These are phyloP conservation scores for Geranomyces variabilis DNA, from an alignment of 192 early-diverging fungal genomes.

Conservation along the genomic window DNA sequence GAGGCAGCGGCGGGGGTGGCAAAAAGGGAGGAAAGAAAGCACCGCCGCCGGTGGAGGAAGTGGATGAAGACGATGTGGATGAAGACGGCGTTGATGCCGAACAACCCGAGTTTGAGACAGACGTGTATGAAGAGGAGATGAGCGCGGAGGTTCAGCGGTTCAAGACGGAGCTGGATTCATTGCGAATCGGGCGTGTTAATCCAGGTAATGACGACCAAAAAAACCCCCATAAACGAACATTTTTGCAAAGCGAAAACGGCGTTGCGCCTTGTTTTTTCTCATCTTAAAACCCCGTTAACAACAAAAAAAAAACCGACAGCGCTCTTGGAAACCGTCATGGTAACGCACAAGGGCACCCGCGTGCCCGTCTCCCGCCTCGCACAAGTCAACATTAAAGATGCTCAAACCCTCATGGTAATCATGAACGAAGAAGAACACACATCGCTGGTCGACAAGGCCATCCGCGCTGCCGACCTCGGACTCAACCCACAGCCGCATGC, in stretches of 20 bases:
- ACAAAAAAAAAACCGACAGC: conserved; percentile 51
- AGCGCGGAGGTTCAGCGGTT: conserved; percentile 59
- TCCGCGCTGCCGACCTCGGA: conserved; percentile 75
- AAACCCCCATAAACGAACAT: too few species aligned
- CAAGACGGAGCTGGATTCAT: conserved; percentile 64
- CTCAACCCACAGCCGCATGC: conserved; percentile 76
- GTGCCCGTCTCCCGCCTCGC: conserved; percentile 69
- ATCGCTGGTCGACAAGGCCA: conserved; percentile 70
- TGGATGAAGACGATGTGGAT: conserved; percentile 25
- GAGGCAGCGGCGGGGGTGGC: too few species aligned
- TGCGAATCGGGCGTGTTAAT: conserved; percentile 73
- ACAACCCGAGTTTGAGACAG: conserved; percentile 56
- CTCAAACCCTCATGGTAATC: conserved; percentile 78
- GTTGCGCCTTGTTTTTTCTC: not conserved
- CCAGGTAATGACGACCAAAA: conserved; percentile 54
- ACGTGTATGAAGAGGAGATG: conserved; percentile 62
- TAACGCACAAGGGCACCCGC: conserved; percentile 58
- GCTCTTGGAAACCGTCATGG: conserved; percentile 71
- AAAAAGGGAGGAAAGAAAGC: conserved; percentile 44
- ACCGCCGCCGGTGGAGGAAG: conserved; percentile 37
- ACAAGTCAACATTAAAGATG: conserved; percentile 80
- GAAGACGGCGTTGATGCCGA: conserved; percentile 34
- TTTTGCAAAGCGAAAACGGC: not conserved
- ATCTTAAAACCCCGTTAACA: not conserved
- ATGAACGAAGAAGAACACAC: conserved; percentile 69